Evolutionary conservation across 2,329 filamentous ascomycete species (phyloP).

Genomic region (Clonostachys byssicola): DNA sequence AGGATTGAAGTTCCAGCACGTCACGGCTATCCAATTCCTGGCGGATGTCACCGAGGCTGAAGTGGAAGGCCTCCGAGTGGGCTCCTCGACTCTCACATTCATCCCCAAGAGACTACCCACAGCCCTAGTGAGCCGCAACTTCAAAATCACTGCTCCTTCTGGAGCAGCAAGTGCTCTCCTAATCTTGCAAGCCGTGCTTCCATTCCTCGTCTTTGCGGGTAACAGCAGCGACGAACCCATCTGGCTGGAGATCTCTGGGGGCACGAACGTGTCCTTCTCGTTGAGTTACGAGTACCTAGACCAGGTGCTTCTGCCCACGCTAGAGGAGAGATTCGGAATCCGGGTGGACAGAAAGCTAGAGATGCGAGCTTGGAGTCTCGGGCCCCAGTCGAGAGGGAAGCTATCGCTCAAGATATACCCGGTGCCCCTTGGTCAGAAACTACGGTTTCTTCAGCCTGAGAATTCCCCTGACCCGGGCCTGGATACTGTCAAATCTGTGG

Average conservation of each 20-base stretch:
- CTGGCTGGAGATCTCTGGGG: constrained; percentile 47
- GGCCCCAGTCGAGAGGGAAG: constrained; percentile 26
- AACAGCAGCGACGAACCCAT: constrained; percentile 36
- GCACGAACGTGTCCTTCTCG: constrained; percentile 55
- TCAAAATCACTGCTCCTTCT: constrained; percentile 16
- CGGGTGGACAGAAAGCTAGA: constrained; percentile 37
- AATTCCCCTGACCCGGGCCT: constrained; percentile 9
- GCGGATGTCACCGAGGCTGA: constrained; percentile 45
- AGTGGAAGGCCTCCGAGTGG: constrained; percentile 43
- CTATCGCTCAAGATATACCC: constrained; percentile 36
- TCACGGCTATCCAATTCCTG: constrained; percentile 50
- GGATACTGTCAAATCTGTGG: constrained; percentile 33
- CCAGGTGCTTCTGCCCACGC: constrained; percentile 52
- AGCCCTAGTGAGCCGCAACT: constrained; percentile 43
- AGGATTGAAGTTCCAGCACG: constrained; percentile 60
- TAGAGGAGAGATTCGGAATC: constrained; percentile 46
- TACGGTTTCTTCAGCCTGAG: constrained; percentile 27
- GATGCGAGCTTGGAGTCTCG: constrained; percentile 46
- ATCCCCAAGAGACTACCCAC: constrained; percentile 31
- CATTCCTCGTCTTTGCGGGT: constrained; percentile 52
- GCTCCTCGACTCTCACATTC: constrained; percentile 46
- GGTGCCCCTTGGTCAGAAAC: constrained; percentile 20
- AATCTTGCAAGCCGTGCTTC: constrained; percentile 57
- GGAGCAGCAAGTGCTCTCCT: constrained; percentile 50
- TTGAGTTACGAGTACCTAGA: constrained; percentile 59